A percentile compares a stretch with the other conserved stretches of the same genome.
phyloP scores from a whole-genome alignment of 129 eudicot species.

The Flaveria bidentis region DNA sequence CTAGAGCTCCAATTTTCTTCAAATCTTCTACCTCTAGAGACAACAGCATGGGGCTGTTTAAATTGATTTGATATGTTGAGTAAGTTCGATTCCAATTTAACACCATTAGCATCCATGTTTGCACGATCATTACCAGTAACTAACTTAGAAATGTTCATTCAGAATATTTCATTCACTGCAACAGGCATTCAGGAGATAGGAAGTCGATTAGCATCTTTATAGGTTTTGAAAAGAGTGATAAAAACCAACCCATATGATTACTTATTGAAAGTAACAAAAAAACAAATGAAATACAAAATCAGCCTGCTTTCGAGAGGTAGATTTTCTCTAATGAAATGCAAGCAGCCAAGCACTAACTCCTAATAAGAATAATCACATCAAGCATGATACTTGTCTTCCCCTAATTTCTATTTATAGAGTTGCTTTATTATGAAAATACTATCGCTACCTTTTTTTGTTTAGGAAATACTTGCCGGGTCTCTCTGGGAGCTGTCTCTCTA shows the following conservation, averaged over 20 bases:
- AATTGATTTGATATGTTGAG: constrained; percentile 28
- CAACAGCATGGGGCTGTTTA: constrained; percentile 23
- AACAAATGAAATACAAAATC: neutral
- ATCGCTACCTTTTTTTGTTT: no score
- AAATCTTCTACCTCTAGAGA: constrained; percentile 13
- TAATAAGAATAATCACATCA: neutral
- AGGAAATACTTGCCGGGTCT: no score
- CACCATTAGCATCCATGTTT: constrained; percentile 40
- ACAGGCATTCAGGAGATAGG: constrained; percentile 7
- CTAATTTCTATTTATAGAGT: neutral
- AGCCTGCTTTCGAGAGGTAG: neutral
- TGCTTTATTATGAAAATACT: neutral
- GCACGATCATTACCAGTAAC: constrained; percentile 33
- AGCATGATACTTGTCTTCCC: neutral
- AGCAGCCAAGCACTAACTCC: neutral
- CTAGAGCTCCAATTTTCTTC: constrained; percentile 46
- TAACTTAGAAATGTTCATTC: constrained; percentile 26
- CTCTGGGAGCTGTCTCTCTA: no score
- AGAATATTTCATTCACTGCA: constrained; percentile 30
- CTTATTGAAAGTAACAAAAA: neutral
- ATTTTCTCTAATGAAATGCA: neutral
- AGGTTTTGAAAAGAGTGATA: neutral
- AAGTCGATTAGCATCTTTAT: constrained; percentile 16
- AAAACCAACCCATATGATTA: neutral
- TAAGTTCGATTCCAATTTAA: constrained; percentile 37